Evolutionary conservation across 2,329 filamentous ascomycete species (phyloP).

Genomic region (Aschersonia sp.): DNA sequence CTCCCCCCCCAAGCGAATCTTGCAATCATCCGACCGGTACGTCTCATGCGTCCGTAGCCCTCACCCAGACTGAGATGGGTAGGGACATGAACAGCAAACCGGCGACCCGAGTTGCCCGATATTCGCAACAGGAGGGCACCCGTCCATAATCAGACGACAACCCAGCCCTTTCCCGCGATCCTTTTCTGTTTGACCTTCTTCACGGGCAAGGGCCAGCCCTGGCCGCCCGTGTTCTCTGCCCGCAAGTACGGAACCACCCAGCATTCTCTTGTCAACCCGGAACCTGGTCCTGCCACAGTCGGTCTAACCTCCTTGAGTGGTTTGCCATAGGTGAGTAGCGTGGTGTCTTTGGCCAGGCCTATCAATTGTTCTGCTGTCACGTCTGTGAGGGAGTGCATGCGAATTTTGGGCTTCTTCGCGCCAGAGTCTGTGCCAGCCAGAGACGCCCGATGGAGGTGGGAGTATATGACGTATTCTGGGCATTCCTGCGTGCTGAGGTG

Average conservation of each 20-base stretch:
- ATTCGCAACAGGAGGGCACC: no score
- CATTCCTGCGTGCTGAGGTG: slow-evolving; percentile 56
- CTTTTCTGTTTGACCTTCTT: slow-evolving; percentile 72
- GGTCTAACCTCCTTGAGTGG: slow-evolving; percentile 68
- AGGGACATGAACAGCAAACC: no score
- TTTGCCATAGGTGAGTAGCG: slow-evolving; percentile 73
- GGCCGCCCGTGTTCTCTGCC: slow-evolving; percentile 49
- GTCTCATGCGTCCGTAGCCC: no score
- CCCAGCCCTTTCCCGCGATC: slow-evolving; percentile 59
- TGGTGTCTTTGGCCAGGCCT: slow-evolving; percentile 69
- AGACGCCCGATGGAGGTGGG: slow-evolving; percentile 57
- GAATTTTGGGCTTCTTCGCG: slow-evolving; percentile 49
- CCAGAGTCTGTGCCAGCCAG: slow-evolving; percentile 33
- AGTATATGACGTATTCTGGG: slow-evolving; percentile 79
- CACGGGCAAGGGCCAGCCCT: slow-evolving; percentile 77
- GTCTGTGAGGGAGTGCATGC: slow-evolving; percentile 80
- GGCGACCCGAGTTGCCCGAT: no score
- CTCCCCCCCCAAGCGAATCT: no score
- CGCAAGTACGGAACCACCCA: slow-evolving; percentile 70
- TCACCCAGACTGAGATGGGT: no score
- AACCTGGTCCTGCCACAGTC: slow-evolving; percentile 20
- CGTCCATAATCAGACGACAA: slow-evolving; percentile 28
- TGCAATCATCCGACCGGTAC: no score
- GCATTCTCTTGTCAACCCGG: slow-evolving; percentile 47
- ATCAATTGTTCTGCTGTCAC: slow-evolving; percentile 63